phyloP scores from a whole-genome alignment of 2,329 filamentous ascomycete genomes.

The Blumeria hordei region DNA sequence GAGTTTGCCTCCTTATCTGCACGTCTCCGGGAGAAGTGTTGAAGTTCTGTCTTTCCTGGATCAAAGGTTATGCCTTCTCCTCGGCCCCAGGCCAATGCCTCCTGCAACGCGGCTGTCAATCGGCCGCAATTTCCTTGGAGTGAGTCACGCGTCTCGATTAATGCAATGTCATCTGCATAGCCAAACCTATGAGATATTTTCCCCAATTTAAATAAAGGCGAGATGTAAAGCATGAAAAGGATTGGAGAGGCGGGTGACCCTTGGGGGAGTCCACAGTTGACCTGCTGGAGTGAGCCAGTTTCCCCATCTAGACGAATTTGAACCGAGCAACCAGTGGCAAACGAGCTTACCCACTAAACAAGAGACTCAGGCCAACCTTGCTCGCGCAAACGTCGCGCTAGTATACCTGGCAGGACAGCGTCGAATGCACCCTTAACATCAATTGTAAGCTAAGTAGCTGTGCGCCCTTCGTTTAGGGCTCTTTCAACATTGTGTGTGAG shows the following conservation, averaged over 20 bases:
- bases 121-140: not conserved
- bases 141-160: not conserved
- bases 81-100: not conserved
- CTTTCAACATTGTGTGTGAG: not conserved
- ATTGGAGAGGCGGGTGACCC: not conserved
- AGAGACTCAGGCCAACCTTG: not conserved
- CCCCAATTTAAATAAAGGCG: not conserved
- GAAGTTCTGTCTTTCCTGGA: not conserved
- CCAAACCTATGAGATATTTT: not conserved
- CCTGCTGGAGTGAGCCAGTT: not conserved
- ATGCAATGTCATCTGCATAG: not conserved
- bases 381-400: not conserved
- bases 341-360: not conserved
- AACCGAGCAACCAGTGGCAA: not conserved
- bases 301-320: not conserved
- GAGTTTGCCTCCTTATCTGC: not conserved
- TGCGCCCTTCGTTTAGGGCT: not conserved
- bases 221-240: not conserved
- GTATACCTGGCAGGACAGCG: not conserved
- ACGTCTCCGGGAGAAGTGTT: not conserved
- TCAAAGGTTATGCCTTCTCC: not conserved
- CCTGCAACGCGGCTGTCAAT: not conserved
- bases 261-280: not conserved
- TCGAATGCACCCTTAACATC: not conserved
- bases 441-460: not conserved